Conservation (phyloP, 1,139 yeast genomes). For the Pichia sp. region DNA sequence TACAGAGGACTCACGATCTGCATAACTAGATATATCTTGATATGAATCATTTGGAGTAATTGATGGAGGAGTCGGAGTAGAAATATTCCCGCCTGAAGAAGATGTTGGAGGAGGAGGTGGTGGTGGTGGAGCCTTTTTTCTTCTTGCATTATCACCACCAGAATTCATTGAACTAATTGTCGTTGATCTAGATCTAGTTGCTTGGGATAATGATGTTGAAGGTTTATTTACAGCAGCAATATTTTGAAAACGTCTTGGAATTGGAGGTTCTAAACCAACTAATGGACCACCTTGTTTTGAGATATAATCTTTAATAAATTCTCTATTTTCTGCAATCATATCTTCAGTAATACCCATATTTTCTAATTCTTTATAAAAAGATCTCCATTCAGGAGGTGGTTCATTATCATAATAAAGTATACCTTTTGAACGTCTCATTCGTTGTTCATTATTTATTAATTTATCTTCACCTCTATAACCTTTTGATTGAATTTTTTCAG, state of each 20-base stretch:
- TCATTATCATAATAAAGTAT: constrained; percentile 67
- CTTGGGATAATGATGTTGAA: background rate
- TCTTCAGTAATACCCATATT: constrained; percentile 80
- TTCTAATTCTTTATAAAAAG: constrained; percentile 67
- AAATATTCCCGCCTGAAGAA: no score
- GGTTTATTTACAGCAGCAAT: constrained; percentile 4
- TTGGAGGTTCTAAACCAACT: constrained; percentile 81
- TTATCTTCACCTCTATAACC: constrained; percentile 70
- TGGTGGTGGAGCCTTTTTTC: constrained; percentile 29
- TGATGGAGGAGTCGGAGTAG: background rate
- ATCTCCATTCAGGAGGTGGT: constrained; percentile 85
- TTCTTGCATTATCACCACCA: constrained; percentile 14
- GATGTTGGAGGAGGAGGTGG: constrained; percentile 21
- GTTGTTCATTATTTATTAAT: constrained; percentile 33
- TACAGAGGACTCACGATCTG: background rate
- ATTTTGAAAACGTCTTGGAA: constrained; percentile 55
- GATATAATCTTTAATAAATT: constrained; percentile 73
- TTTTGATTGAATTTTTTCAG: constrained; percentile 31
- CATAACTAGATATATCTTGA: constrained; percentile 1
- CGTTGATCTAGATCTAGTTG: constrained; percentile 12
- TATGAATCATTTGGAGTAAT: constrained; percentile 15
- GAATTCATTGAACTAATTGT: constrained; percentile 17
- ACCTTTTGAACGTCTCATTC: constrained; percentile 52
- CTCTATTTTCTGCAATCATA: constrained; percentile 82
- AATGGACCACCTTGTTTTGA: constrained; percentile 75